phyloP scores from a whole-genome alignment of 352 stramenopile species.

The Elongisporangium undulatum region DNA sequence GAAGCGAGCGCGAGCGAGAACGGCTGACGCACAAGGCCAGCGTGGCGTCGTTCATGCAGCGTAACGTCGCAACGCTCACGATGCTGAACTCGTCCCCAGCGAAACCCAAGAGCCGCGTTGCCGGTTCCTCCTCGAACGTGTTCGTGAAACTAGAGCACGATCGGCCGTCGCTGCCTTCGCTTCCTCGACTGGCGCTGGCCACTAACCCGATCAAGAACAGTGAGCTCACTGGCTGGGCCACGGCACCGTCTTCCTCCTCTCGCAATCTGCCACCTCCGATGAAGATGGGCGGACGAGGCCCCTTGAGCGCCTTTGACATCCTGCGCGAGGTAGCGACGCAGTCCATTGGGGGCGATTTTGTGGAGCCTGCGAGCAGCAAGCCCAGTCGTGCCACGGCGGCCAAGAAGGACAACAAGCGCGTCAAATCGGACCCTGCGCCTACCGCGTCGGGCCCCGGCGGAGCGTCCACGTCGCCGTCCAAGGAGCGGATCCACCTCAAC shows the following conservation, averaged over 20 bases:
- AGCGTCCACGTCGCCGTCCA: conserved; percentile 24
- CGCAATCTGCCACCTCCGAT: neutral
- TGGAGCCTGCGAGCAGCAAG: conserved; percentile 25
- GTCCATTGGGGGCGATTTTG: conserved; percentile 53
- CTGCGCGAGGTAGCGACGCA: conserved; percentile 74
- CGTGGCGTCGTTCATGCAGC: conserved; percentile 14
- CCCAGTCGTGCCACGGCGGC: conserved; percentile 5
- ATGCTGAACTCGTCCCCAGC: conserved; percentile 24
- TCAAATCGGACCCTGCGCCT: conserved; percentile 19
- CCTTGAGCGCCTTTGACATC: conserved; percentile 79
- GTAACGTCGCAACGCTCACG: conserved; percentile 25
- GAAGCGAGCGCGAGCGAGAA: conserved; percentile 7
- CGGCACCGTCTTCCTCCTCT: neutral
- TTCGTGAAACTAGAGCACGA: conserved; percentile 63
- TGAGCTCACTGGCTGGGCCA: conserved; percentile 14
- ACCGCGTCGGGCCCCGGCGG: conserved; percentile 10
- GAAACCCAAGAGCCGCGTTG: conserved; percentile 5
- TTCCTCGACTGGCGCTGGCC: conserved; percentile 3
- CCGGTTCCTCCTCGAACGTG: conserved; percentile 24
- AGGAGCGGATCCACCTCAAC: conserved; percentile 65
- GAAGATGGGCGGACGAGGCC: conserved; percentile 8
- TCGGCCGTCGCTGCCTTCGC: conserved; percentile 16
- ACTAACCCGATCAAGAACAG: conserved; percentile 23
- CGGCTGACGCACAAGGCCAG: neutral
- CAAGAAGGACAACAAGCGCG: conserved; percentile 18